Conservation (phyloP, 129 eudicot species). For the Flaveria sonorensis region DNA sequence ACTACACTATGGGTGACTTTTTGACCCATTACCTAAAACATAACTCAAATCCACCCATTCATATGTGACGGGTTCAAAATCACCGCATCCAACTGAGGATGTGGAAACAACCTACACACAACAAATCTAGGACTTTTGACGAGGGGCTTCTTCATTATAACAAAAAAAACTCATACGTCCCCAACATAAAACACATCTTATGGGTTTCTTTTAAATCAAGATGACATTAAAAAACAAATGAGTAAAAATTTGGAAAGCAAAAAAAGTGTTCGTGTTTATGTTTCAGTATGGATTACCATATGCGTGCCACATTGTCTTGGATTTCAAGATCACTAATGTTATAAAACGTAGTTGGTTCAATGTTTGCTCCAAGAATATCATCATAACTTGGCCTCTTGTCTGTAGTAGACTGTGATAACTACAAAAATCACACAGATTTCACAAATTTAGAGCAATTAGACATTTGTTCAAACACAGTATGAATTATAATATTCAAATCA, state of each 20-base stretch:
- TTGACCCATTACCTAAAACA: background rate
- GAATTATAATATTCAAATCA: background rate
- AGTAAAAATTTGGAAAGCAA: background rate
- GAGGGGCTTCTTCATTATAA: background rate
- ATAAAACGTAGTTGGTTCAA: constrained; percentile 79
- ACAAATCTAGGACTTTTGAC: background rate
- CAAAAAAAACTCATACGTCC: background rate
- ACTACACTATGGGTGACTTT: background rate
- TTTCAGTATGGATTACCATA: constrained; percentile 57
- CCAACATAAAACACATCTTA: background rate
- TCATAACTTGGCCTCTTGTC: constrained; percentile 89
- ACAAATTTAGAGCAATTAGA: constrained; percentile 7
- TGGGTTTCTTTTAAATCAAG: background rate
- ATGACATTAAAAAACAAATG: background rate
- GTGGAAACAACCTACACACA: no score
- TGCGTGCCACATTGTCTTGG: constrained; percentile 93
- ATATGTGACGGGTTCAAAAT: background rate
- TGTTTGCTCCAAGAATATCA: constrained; percentile 86
- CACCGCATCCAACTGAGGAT: background rate
- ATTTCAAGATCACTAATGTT: constrained; percentile 92
- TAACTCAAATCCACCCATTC: background rate
- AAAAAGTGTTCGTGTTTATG: constrained; percentile 6
- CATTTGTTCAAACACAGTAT: background rate
- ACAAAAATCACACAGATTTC: constrained; percentile 22
- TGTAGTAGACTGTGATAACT: constrained; percentile 85